Evolutionary conservation across 768 basidiomycete species (phyloP).

Genomic region (Pleurotus djamor): DNA sequence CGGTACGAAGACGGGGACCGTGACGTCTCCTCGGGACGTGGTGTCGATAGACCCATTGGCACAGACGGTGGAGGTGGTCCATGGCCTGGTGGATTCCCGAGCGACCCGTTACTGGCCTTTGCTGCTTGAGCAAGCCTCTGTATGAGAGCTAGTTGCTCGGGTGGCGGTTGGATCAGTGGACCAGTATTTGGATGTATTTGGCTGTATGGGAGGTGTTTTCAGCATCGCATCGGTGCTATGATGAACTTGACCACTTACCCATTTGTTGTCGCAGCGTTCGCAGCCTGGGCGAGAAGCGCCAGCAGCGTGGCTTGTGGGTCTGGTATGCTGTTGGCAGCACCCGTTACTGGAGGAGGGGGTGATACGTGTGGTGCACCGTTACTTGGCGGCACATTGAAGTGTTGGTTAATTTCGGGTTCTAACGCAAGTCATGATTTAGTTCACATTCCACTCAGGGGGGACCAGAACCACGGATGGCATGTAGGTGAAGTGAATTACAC

Average conservation of each 20-base stretch:
- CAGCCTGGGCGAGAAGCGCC: conserved; percentile 69
- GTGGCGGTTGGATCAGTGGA: conserved; percentile 27
- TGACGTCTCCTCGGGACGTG: conserved; percentile 21
- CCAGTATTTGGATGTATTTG: conserved; percentile 62
- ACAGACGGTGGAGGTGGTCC: conserved; percentile 26
- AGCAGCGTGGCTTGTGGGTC: conserved; percentile 66
- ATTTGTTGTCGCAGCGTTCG: conserved; percentile 35
- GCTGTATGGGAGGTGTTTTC: conserved; percentile 27
- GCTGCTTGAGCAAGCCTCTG: conserved; percentile 75
- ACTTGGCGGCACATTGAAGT: conserved; percentile 24
- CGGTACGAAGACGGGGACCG: conserved; percentile 34
- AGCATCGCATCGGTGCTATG: conserved; percentile 1
- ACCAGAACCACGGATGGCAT: conserved; percentile 39
- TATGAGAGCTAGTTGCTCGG: conserved; percentile 65
- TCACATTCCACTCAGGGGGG: conserved; percentile 49
- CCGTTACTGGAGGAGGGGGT: conserved; percentile 20
- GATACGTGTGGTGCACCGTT: conserved; percentile 23
- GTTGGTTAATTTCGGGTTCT: conserved; percentile 50
- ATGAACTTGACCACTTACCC: conserved; percentile 30
- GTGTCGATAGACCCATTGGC: conserved; percentile 24
- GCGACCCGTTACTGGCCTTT: conserved; percentile 29
- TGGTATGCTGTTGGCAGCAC: conserved; percentile 22
- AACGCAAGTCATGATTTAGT: conserved; percentile 69
- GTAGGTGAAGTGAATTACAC: conserved; percentile 62
- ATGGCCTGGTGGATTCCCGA: conserved; percentile 21